Base-by-base conservation (phyloP, 495 filamentous ascomycete species). In the Pyronema omphalodes region DNA sequence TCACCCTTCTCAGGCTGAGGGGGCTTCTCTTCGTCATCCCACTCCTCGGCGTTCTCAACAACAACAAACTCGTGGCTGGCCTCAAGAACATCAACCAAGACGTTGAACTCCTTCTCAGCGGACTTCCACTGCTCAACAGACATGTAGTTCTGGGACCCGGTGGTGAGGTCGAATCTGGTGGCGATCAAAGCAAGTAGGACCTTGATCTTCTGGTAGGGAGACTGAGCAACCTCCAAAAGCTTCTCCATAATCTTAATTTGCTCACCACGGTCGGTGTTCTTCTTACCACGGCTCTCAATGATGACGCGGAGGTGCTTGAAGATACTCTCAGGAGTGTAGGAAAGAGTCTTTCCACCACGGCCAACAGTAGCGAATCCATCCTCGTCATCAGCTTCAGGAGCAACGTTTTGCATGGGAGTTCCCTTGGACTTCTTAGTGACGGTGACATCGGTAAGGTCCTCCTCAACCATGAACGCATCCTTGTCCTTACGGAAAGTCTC, bases 161-260 rank as follows among this genome's bases (percentile, higher is more conserved):
- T 80, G 36, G 85, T 86, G 52, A 96, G 75, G 67, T 99, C 91
- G 64, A 96, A 96, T 45, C 91, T 78, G 51, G 93, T 93, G 35
- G 91, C 89, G 59, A 99, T 84, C 23, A 99, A 70, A 49, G 86
- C 88, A 55, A 94, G 72, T 51, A 95, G 83, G 47, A 96, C 83
- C 57, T 91, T 84, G 66, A 99, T 91, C 67, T 76, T 83, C 70
- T 95, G 91, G 71, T 99, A 99, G 23, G 91, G 85, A 36, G 80
- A 87, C 56, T 75, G 77, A 40, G 93, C 76, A 58, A 96, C 86
- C 67, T 93, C 86, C 61, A 81, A 73, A 50, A 99, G 78, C 73
- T 85, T 93, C 74, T 96, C 91, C 91, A 99, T 93, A 50, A 89
- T 81, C 68, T 79, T 79, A 66, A 99, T 95, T 71, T 96, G 91